Evolutionary conservation across 2,329 filamentous ascomycete genomes (phyloP), one percentile per base, ranked within the genome.

Genomic region (Fusarium penzigii): DNA sequence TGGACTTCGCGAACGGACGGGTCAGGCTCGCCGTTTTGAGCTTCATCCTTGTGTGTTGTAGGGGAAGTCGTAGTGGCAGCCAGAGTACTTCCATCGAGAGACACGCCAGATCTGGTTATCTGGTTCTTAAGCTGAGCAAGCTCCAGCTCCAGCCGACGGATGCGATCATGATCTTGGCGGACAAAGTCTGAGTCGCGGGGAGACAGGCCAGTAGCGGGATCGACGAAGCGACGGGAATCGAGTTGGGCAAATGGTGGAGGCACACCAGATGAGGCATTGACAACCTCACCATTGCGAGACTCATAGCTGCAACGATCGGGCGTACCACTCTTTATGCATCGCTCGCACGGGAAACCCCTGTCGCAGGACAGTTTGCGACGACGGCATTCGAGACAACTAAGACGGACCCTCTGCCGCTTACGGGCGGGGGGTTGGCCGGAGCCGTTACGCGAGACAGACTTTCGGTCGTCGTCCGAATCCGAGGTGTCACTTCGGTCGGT

Each of bases 321-420:
- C 29, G 81, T 85, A 61, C 81, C 81, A 54, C 81, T 84, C 70
- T 84, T 84, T 68, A 84, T 76, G 68, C 82, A 85, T 43, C 82
- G 78, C 67, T 84, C 81, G 64, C 82, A 85, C 20, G 82, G 82
- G 60, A 84, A 77, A 65, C 82, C 82, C 54, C 82, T 75, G 68
- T 84, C 83, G 66, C 82, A 85, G 25, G 81, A 84, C 38, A 85
- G 73, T 71, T 85, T 85, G 49, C 82, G 75, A 48, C 82, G 76
- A 40, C 82, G 79, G 60, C 82, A 85, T 61, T 84, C 82, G 40
- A 85, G 75, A 57, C 82, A 85, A 44, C 80, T 83, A 41, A 85
- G 74, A 14, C 82, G 74, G 42, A 85, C 79, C 38, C 82, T 76
- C 71, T 85, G 82, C 32, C 82, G 72, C 70, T 85, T 85, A 54